Conservation (phyloP, 1,284 basidiomycete genomes). For the Cryptococcus maquisensis region DNA sequence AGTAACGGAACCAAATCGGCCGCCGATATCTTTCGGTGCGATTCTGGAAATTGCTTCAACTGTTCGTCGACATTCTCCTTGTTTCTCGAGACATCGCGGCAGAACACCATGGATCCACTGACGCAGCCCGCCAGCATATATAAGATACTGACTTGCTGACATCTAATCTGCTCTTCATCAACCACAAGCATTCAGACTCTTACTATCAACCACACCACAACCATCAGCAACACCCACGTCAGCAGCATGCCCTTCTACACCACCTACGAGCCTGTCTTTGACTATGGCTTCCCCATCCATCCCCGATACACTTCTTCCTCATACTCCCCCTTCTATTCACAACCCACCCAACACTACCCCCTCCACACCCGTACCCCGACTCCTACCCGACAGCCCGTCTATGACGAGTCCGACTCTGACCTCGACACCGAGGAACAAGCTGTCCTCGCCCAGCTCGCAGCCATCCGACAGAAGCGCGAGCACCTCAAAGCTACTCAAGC, state of each 20-base stretch:
- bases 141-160: too few relatives aligned
- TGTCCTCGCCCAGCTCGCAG: conserved; percentile 37
- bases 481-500: conserved; percentile 26
- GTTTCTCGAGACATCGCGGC: too few relatives aligned
- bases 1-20: too few relatives aligned
- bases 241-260: background rate
- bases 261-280: background rate
- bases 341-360: background rate
- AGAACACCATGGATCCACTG: too few relatives aligned
- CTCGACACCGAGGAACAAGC: conserved; percentile 22
- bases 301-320: background rate
- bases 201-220: too few relatives aligned
- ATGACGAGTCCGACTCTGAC: background rate
- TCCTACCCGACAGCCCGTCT: background rate
- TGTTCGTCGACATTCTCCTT: too few relatives aligned
- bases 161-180: too few relatives aligned
- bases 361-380: background rate
- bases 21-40: too few relatives aligned
- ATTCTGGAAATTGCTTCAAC: too few relatives aligned
- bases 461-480: conserved; percentile 37
- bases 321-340: background rate
- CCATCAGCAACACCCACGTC: too few relatives aligned
- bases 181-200: too few relatives aligned
- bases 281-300: background rate
- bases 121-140: too few relatives aligned